These are phyloP conservation scores for Oryza officinalis DNA, from an alignment of 176 grass and related monocot species.

Conservation along the genomic window DNA sequence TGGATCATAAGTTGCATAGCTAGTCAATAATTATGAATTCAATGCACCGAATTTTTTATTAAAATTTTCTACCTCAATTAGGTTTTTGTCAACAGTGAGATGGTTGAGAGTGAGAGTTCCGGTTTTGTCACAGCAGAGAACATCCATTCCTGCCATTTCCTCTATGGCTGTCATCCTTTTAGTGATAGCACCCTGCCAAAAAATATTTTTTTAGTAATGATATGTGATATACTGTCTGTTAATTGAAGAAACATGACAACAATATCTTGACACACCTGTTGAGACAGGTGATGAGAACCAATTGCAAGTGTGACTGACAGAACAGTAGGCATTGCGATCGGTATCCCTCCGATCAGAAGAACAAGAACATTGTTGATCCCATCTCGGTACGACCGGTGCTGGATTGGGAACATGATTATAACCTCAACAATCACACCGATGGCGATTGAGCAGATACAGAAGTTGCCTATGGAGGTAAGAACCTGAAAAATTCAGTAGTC, in stretches of 20 bases:
- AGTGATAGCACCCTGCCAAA: slow-evolving; percentile 79
- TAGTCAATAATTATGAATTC: background rate
- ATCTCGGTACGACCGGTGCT: slow-evolving; percentile 64
- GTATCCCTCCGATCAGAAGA: slow-evolving; percentile 88
- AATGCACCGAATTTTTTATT: background rate
- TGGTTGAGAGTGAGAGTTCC: slow-evolving; percentile 84
- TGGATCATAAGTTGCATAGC: background rate
- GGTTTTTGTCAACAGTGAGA: slow-evolving; percentile 78
- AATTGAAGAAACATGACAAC: slow-evolving; percentile 5
- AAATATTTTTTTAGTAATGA: background rate
- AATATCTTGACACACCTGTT: slow-evolving; percentile 54
- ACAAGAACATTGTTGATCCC: slow-evolving; percentile 91
- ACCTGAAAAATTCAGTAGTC: slow-evolving; percentile 54
- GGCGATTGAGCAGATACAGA: slow-evolving; percentile 86
- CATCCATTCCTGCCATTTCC: slow-evolving; percentile 94
- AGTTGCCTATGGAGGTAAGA: slow-evolving; percentile 84
- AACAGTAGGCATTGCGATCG: slow-evolving; percentile 89
- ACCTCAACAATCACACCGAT: slow-evolving; percentile 73
- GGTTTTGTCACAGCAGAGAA: slow-evolving; percentile 89
- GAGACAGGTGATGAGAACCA: slow-evolving; percentile 77
- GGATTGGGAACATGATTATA: slow-evolving; percentile 83
- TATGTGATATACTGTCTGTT: background rate
- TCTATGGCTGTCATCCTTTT: slow-evolving; percentile 92
- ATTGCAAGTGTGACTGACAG: slow-evolving; percentile 84
- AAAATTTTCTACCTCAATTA: slow-evolving; percentile 54